Conservation (phyloP, 129 eudicot genomes). For the Saposhnikovia divaricata region DNA sequence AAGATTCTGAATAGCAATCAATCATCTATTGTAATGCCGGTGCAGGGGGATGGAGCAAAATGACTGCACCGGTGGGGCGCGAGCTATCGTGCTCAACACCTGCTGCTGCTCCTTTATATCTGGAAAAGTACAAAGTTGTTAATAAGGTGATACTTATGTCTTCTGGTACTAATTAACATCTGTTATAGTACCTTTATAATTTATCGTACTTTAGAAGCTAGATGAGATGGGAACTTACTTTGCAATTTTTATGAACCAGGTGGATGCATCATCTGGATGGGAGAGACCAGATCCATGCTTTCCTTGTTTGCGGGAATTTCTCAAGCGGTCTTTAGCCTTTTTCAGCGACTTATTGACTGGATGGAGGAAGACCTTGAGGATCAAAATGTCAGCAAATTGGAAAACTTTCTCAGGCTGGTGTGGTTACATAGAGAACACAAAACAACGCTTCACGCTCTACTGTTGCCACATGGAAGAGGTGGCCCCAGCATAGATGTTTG, state of each 20-base stretch:
- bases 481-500: not conserved
- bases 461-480: not conserved
- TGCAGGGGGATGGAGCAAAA: slow-evolving; percentile 5
- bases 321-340: not conserved
- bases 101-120: not conserved
- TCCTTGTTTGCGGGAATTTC: not conserved
- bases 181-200: not conserved
- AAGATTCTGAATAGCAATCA: slow-evolving; percentile 11
- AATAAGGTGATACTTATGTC: slow-evolving; percentile 2
- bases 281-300: slow-evolving; percentile 5
- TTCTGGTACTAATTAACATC: not conserved
- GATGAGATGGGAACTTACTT: not conserved
- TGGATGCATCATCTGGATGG: slow-evolving; percentile 4
- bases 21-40: not conserved
- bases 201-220: not conserved
- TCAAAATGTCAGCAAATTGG: not conserved
- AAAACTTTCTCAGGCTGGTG: not conserved
- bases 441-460: not conserved
- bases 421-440: not conserved
- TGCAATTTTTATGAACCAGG: not conserved
- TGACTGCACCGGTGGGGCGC: not conserved
- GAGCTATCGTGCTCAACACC: not conserved
- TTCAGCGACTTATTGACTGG: not conserved
- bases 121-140: not conserved
- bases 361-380: not conserved